A percentile compares a stretch with the other conserved stretches of the same genome.
These are phyloP conservation scores for Fraxinus velutina DNA, from an alignment of 305 asterid species.

Conservation along the genomic window DNA sequence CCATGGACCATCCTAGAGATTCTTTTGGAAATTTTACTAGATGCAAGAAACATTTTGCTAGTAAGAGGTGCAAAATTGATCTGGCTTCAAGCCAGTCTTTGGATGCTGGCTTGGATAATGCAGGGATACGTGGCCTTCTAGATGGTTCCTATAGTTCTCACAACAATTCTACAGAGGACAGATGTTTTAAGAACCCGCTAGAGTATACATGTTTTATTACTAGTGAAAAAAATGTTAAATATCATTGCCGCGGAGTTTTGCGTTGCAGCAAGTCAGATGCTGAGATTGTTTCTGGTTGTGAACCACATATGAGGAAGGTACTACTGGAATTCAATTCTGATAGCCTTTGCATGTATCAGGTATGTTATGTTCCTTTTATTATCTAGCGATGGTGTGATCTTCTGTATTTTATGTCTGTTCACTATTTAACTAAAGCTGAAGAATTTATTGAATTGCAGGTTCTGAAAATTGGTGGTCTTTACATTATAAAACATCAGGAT, in stretches of 20 bases:
- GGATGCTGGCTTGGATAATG: conserved; percentile 27
- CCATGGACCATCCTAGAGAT: conserved; percentile 32
- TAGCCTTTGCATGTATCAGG: conserved; percentile 55
- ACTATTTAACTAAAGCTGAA: conserved; percentile 1
- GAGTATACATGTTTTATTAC: conserved; percentile 54
- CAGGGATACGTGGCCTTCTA: conserved; percentile 25
- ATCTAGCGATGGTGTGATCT: neutral
- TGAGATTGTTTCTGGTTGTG: conserved; percentile 37
- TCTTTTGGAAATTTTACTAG: conserved; percentile 22
- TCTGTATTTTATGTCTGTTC: conserved; percentile 13
- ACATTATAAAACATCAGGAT: conserved; percentile 51
- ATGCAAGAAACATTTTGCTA: conserved; percentile 23
- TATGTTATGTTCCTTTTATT: conserved; percentile 28
- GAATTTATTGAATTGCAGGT: conserved; percentile 49
- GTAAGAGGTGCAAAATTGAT: conserved; percentile 53
- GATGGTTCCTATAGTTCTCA: conserved; percentile 20
- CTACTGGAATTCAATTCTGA: conserved; percentile 65
- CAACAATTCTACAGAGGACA: conserved; percentile 24
- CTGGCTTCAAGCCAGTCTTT: conserved; percentile 25
- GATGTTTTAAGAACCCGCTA: conserved; percentile 20
- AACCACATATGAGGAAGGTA: conserved; percentile 41
- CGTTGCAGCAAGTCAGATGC: conserved; percentile 33
- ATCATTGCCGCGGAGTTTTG: conserved; percentile 43
- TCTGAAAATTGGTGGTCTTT: conserved; percentile 58
- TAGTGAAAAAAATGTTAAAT: conserved; percentile 30